Evolutionary conservation across 371 early-diverging fungal genomes (phyloP), one percentile per base, ranked within the genome.

Genomic region (Mortierella sp.): DNA sequence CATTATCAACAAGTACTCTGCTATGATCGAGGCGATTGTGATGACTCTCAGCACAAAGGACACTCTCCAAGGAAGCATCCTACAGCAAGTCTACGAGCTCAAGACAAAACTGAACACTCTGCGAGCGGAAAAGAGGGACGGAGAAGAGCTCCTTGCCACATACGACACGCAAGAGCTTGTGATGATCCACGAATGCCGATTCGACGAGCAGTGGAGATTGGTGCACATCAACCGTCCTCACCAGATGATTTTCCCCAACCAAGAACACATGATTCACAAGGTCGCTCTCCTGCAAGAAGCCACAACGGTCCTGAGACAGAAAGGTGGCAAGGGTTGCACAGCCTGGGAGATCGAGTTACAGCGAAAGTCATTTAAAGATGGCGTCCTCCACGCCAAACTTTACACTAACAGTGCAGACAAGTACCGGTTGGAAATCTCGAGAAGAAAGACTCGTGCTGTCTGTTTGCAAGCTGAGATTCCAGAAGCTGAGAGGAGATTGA

Each of bases 381-480:
- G 75, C 3, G 68, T 75, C 28, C 50, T 75, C 13, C 75, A 75
- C 48, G 75, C 65, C 28, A 75, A 75, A 38, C 65, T 75, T 26
- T 75, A 75, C 45, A 60, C 58, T 44, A 63, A 8, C 34, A 75
- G 34, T 57, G 16, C 68, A 24, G 48, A 75, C 47, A 74, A 63
- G 45, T 45, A 74, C 60, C 60, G 34, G 28, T 14, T 58, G 44
- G 31, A 31, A 19, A 73, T 73, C 52, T 63, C 63, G 10, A 31
- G 7, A 63, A 11, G 34, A 34, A 63, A 63, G 63, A 63, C 63
- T 26, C 28, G 63, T 31, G 63, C 63, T 31, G 28, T 63, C 34
- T 63, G 63, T 63, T 63, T 63, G 63, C 26, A 63, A 63, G 26
- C 63, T 5, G 28, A 63, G 63, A 63, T 63, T 26, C 63, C 26